phyloP scores from a whole-genome alignment of 352 stramenopile species.

The Pythium aristosporum region DNA sequence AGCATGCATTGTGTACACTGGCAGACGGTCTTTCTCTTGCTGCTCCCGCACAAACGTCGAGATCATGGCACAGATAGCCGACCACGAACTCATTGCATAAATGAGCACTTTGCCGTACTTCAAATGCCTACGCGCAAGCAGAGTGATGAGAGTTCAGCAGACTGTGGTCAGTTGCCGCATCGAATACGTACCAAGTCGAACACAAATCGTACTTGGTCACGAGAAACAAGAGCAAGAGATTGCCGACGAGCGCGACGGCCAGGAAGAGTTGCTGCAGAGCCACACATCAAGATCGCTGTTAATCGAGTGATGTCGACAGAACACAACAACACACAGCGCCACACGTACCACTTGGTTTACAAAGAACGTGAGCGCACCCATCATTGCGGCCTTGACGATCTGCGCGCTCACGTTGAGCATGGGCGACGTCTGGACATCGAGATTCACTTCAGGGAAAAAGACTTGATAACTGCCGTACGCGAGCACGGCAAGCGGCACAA shows the following conservation, averaged over 20 bases:
- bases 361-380: conserved; percentile 39
- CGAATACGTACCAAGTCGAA: conserved; percentile 32
- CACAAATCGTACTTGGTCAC: conserved; percentile 33
- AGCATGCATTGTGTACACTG: conserved; percentile 29
- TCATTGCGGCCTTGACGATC: conserved; percentile 40
- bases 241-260: conserved; percentile 28
- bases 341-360: conserved; percentile 33
- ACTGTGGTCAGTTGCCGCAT: no score
- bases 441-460: conserved; percentile 40
- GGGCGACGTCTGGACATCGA: conserved; percentile 39
- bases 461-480: conserved; percentile 42
- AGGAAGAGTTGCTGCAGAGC: conserved; percentile 29
- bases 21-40: conserved; percentile 19
- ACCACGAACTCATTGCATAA: conserved; percentile 40
- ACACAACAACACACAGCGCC: neutral
- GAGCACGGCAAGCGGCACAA: conserved; percentile 37
- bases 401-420: conserved; percentile 37
- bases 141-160: no score
- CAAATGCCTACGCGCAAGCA: conserved; percentile 27
- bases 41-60: conserved; percentile 26
- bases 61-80: conserved; percentile 30
- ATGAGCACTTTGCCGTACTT: conserved; percentile 39
- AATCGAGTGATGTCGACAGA: neutral
- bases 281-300: neutral
- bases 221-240: conserved; percentile 34